phyloP scores from a whole-genome alignment of 2,329 filamentous ascomycete species.

The Aspergillus sclerotialis region DNA sequence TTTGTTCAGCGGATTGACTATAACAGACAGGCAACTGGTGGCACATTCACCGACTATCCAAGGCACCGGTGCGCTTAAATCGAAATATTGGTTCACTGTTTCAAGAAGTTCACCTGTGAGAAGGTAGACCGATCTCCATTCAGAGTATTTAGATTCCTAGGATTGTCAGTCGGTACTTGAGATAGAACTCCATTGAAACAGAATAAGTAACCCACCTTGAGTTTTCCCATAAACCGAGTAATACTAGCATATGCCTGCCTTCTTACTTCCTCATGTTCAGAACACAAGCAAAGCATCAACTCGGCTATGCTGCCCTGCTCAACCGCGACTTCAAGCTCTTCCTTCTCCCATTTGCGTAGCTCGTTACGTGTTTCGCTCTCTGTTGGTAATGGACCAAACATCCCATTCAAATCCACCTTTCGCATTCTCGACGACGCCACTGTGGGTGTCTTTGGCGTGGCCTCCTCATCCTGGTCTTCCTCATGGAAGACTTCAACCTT shows the following conservation, averaged over 20 bases:
- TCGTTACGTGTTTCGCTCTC: conserved; percentile 37
- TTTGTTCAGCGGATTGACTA: conserved; percentile 69
- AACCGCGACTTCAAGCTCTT: conserved; percentile 69
- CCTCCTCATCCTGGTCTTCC: conserved; percentile 8
- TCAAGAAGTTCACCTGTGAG: conserved; percentile 74
- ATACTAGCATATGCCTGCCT: conserved; percentile 56
- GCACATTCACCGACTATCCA: conserved; percentile 73
- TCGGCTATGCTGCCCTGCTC: conserved; percentile 67
- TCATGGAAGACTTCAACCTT: conserved; percentile 11
- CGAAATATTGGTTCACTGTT: conserved; percentile 51
- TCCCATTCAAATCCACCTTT: conserved; percentile 43
- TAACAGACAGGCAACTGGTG: conserved; percentile 59
- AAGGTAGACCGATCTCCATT: conserved; percentile 71
- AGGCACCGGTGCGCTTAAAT: conserved; percentile 56
- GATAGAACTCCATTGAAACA: not conserved
- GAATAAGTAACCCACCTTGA: conserved; percentile 32
- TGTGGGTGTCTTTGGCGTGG: conserved; percentile 8
- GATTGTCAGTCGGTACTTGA: conserved; percentile 10
- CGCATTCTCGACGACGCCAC: conserved; percentile 6
- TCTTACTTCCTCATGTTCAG: conserved; percentile 66
- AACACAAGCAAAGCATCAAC: conserved; percentile 69
- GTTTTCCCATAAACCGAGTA: conserved; percentile 40
- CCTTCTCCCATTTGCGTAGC: conserved; percentile 61
- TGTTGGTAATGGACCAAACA: conserved; percentile 45
- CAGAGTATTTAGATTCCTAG: conserved; percentile 62